A percentile compares a stretch with the other conserved stretches of the same genome.
These are phyloP conservation scores for Linum tenue DNA, from an alignment of 345 rosid species.

Conservation along the genomic window DNA sequence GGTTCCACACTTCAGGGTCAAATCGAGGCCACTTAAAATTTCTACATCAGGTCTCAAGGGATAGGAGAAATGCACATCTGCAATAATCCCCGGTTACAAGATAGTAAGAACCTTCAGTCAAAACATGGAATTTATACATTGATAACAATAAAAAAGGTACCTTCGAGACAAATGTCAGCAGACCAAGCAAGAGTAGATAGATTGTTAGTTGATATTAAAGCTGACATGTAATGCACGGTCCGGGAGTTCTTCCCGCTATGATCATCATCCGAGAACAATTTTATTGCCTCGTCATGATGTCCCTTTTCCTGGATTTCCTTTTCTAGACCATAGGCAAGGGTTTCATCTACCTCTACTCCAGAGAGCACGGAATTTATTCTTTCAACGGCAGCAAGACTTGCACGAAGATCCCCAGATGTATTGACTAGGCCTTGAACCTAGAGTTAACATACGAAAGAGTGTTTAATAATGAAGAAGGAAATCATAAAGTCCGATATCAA, in stretches of 20 bases:
- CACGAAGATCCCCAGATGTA: slow-evolving; percentile 94
- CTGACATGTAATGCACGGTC: slow-evolving; percentile 58
- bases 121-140: not conserved
- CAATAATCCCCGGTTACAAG: slow-evolving; percentile 8
- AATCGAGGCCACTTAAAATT: slow-evolving; percentile 60
- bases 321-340: slow-evolving; percentile 85
- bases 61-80: slow-evolving; percentile 84
- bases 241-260: slow-evolving; percentile 32
- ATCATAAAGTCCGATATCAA: not conserved
- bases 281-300: slow-evolving; percentile 41
- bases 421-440: slow-evolving; percentile 97
- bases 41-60: slow-evolving; percentile 75
- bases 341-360: slow-evolving; percentile 67
- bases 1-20: slow-evolving; percentile 66
- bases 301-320: slow-evolving; percentile 60
- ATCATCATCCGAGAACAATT: slow-evolving; percentile 46
- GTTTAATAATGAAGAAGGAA: slow-evolving; percentile 7
- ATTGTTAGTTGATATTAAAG: slow-evolving; percentile 46
- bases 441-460: slow-evolving; percentile 7
- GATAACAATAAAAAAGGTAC: slow-evolving; percentile 21
- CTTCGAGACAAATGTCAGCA: slow-evolving; percentile 79
- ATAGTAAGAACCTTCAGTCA: not conserved
- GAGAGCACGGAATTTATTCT: slow-evolving; percentile 78
- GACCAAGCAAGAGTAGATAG: slow-evolving; percentile 64
- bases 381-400: slow-evolving; percentile 75